These are phyloP conservation scores for Coniochaeta sp. DNA, from an alignment of 2,329 filamentous ascomycete genomes.

Conservation along the genomic window DNA sequence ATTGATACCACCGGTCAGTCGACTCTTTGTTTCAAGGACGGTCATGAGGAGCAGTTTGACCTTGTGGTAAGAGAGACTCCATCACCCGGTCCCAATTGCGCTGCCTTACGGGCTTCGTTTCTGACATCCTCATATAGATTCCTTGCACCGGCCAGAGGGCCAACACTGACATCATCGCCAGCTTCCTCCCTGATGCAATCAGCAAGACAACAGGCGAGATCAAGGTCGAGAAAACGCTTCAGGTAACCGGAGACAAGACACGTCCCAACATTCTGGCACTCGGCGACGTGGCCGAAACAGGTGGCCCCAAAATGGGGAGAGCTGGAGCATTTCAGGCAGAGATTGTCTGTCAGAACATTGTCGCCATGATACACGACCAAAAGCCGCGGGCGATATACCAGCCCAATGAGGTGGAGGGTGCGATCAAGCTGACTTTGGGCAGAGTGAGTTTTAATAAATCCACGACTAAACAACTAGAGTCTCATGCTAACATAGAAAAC, in stretches of 20 bases:
- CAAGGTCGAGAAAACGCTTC: conserved; percentile 34
- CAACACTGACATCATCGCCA: conserved; percentile 8
- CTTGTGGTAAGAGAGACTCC: conserved; percentile 28
- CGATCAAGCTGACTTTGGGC: conserved; percentile 30
- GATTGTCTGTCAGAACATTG: conserved; percentile 35
- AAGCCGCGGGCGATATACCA: conserved; percentile 17
- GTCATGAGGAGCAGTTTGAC: conserved; percentile 25
- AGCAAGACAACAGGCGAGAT: conserved; percentile 18
- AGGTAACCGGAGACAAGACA: conserved; percentile 24
- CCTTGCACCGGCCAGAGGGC: conserved; percentile 27
- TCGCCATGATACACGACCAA: conserved; percentile 26
- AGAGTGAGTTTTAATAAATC: conserved; percentile 5
- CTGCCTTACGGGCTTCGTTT: neutral
- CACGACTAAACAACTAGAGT: too few species aligned
- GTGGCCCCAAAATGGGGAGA: conserved; percentile 31
- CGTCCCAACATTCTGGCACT: conserved; percentile 35
- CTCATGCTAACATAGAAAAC: neutral
- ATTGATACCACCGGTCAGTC: conserved; percentile 3
- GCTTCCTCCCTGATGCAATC: conserved; percentile 4
- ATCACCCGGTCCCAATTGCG: too few species aligned
- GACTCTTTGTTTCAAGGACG: conserved; percentile 21
- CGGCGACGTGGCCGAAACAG: conserved; percentile 43
- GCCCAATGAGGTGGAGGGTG: conserved; percentile 21
- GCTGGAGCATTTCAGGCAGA: conserved; percentile 35
- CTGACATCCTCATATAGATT: conserved; percentile 21